phyloP scores from a whole-genome alignment of 192 early-diverging fungal genomes.

The Spizellomyces sp. region DNA sequence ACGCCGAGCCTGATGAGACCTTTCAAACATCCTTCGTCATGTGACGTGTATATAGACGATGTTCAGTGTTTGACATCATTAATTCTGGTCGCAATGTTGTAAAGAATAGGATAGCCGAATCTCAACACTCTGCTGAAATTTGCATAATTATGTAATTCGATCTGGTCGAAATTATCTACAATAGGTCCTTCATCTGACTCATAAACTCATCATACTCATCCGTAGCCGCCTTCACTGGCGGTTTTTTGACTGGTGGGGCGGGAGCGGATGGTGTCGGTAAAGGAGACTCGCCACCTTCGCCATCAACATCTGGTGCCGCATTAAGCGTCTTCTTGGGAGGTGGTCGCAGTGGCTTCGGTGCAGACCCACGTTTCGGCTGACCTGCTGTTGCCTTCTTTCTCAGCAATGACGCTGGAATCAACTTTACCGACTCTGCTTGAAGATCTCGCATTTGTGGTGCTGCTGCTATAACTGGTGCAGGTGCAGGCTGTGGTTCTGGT shows the following conservation, averaged over 20 bases:
- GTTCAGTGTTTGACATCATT: no score
- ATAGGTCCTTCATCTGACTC: constrained; percentile 48
- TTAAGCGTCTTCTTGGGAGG: constrained; percentile 51
- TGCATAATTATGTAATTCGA: no score
- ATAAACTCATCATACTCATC: constrained; percentile 70
- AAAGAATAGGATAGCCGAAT: no score
- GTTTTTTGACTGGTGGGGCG: neutral
- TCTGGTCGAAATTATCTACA: constrained; percentile 12
- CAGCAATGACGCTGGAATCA: constrained; percentile 70
- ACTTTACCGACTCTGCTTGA: constrained; percentile 73
- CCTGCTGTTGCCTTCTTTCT: constrained; percentile 48
- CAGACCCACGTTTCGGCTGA: constrained; percentile 18
- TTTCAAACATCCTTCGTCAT: no score
- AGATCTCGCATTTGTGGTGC: constrained; percentile 79
- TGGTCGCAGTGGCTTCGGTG: constrained; percentile 6
- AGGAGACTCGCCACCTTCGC: constrained; percentile 22
- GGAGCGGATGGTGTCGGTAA: neutral
- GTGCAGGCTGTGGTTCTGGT: constrained; percentile 18
- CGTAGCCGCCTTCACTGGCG: neutral
- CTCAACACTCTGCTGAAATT: no score
- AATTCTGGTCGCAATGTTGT: no score
- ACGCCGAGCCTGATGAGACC: no score
- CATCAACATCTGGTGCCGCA: constrained; percentile 70
- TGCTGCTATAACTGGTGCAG: constrained; percentile 62
- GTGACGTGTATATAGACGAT: no score